Percentiles rank a stretch among this genome's conserved stretches.
These are phyloP conservation scores for Globisporangium lucens DNA, from an alignment of 352 stramenopile species.

Conservation along the genomic window DNA sequence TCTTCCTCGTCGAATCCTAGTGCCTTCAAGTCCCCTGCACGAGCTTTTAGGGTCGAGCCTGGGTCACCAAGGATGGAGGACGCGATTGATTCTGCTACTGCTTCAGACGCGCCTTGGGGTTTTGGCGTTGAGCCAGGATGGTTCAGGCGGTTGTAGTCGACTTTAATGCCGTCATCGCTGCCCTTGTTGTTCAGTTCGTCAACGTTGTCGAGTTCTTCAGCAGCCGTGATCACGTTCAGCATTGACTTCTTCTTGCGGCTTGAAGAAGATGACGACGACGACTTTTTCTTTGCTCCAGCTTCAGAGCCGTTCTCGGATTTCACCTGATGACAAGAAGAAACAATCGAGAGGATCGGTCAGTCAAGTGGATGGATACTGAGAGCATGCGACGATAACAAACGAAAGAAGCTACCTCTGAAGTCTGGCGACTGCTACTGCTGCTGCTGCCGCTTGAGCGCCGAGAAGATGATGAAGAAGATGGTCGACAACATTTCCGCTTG, in stretches of 20 bases:
- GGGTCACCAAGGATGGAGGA: constrained; percentile 46
- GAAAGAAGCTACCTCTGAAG: constrained; percentile 7
- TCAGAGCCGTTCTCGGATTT: not conserved
- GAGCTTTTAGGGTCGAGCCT: constrained; percentile 59
- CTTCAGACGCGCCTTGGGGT: constrained; percentile 13
- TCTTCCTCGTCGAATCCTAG: constrained; percentile 60
- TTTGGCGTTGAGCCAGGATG: constrained; percentile 61
- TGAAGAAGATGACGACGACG: not conserved
- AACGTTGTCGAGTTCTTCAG: constrained; percentile 13
- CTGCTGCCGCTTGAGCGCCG: constrained; percentile 11
- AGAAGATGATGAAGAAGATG: constrained; percentile 5
- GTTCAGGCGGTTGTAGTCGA: constrained; percentile 54
- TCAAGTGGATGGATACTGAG: not conserved
- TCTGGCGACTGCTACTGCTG: constrained; percentile 6
- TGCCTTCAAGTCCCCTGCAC: constrained; percentile 35
- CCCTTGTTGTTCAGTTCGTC: constrained; percentile 8
- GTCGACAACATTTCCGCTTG: constrained; percentile 13
- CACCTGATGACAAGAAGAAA: not conserved
- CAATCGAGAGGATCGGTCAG: not conserved
- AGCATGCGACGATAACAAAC: not conserved
- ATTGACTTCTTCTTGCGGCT: constrained; percentile 29
- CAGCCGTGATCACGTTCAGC: constrained; percentile 40
- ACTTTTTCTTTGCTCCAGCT: constrained; percentile 11
- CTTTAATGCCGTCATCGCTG: constrained; percentile 10
- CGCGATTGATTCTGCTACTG: constrained; percentile 5